phyloP scores from a whole-genome alignment of 2,329 filamentous ascomycete genomes.

The Endoconidiophora laricicola region DNA sequence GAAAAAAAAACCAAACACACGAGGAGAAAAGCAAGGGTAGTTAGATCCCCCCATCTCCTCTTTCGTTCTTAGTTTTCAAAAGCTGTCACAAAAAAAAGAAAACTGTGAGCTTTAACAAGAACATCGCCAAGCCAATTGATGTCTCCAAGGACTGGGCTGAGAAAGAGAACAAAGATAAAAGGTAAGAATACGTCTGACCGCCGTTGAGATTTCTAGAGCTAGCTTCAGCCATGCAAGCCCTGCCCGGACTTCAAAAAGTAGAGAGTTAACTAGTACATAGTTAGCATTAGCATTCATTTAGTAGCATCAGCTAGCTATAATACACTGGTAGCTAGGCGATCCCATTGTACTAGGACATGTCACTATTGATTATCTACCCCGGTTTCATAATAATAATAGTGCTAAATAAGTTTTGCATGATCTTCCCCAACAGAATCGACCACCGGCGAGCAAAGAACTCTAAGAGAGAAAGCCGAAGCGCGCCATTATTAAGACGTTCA shows the following conservation, averaged over 20 bases:
- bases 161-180: not conserved
- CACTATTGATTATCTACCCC: too few species aligned
- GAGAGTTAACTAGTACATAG: not conserved
- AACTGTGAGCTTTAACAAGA: not conserved
- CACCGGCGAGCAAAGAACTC: too few species aligned
- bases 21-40: not conserved
- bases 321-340: too few species aligned
- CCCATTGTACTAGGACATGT: too few species aligned
- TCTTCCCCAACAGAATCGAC: too few species aligned
- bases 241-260: too few species aligned
- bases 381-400: too few species aligned
- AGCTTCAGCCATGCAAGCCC: too few species aligned
- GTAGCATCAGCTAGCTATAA: not conserved
- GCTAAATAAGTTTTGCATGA: too few species aligned
- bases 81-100: not conserved
- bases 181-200: not conserved
- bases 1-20: not conserved
- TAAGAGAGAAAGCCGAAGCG: too few species aligned
- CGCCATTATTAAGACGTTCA: too few species aligned
- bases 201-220: not conserved
- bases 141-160: not conserved
- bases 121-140: too few species aligned
- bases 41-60: not conserved
- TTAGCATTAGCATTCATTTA: not conserved
- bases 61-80: not conserved